Evolutionary conservation across 2,329 filamentous ascomycete species (phyloP), one percentile per base, ranked within the genome.

Genomic region (Exophiala sp.): DNA sequence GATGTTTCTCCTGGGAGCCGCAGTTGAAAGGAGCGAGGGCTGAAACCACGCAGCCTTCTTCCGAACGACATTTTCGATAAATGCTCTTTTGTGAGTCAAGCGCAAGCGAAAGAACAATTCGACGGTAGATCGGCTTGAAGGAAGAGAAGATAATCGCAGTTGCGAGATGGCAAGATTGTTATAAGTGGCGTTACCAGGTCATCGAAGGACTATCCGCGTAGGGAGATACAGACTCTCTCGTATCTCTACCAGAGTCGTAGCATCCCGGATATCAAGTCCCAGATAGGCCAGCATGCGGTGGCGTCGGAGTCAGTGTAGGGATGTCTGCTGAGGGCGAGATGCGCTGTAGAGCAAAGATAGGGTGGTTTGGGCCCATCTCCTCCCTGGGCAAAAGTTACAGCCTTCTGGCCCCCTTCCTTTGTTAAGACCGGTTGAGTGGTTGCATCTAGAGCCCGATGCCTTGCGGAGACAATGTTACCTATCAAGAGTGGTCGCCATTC

Each of bases 1-100:
- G 34, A 37, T 34, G 50, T 10, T 55, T 14, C 29, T 32, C 46
- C 22, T 23, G 23, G 23, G 40, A 40, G 30, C 27, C 34, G 34
- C 27, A 19, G 43, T 41, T 29, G 50, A 46, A 35, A 53, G 4
- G 34, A 19, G 14, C 34, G n/a, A 8, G 34, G 50, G 16, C 45
- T 40, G 14, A 53, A 32, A 14, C 16, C 29, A 16, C 46, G 46
- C 14, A 53, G 19, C 4, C 39, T 24, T 38, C 41, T 42, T 23
- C 18, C 37, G 10, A 46, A 41, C 22, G 38, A 41, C 38, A 41
- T 41, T n/a, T 41, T 41, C n/a, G 14, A 19, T 37, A 11, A 16
- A 37, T 5, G 18, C 8, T 11, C 19, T 37, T 6, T 37, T 32
- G 29, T 32, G 29, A 3, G 6, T 32, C 29, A 32, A 32, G 7